A percentile compares a stretch with the other conserved stretches of the same genome.
Conservation (phyloP, 208 protist species). For the Leishmania tarentolae region DNA sequence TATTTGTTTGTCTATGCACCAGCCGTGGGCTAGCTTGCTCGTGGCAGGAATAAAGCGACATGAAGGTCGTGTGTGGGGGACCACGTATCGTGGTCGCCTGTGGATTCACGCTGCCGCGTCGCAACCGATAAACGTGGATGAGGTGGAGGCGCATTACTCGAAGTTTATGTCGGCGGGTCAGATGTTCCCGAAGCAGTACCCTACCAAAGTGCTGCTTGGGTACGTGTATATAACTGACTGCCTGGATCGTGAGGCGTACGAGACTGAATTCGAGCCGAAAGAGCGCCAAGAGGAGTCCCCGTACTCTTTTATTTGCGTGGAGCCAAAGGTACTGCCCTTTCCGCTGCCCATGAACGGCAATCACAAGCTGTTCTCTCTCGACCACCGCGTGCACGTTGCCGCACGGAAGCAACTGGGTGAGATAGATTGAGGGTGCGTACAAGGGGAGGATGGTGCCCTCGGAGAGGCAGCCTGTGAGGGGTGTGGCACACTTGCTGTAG, state of each 20-base stretch:
- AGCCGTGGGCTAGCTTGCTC: constrained; percentile 92
- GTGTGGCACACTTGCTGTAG: neutral
- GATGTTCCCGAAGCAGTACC: constrained; percentile 88
- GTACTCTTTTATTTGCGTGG: constrained; percentile 88
- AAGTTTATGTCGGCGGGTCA: constrained; percentile 51
- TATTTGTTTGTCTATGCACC: constrained; percentile 93
- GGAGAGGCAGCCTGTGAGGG: neutral
- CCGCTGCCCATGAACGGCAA: constrained; percentile 89
- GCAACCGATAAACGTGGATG: constrained; percentile 64
- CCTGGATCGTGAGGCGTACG: constrained; percentile 68
- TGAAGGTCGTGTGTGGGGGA: constrained; percentile 88
- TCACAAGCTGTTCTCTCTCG: constrained; percentile 91
- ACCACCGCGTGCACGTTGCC: constrained; percentile 69
- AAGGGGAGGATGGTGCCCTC: neutral
- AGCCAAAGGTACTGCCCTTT: constrained; percentile 73
- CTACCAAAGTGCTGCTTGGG: constrained; percentile 86
- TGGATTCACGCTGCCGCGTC: constrained; percentile 91
- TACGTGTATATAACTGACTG: constrained; percentile 89
- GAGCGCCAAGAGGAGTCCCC: constrained; percentile 83
- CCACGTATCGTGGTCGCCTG: constrained; percentile 85
- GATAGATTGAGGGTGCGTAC: constrained; percentile 12
- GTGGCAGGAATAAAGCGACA: constrained; percentile 92
- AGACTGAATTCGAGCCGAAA: constrained; percentile 45
- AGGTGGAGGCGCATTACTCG: constrained; percentile 75
- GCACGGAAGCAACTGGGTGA: constrained; percentile 84